Evolutionary conservation across 495 filamentous ascomycete genomes (phyloP).

Genomic region (Penicillium macrosclerotiorum): DNA sequence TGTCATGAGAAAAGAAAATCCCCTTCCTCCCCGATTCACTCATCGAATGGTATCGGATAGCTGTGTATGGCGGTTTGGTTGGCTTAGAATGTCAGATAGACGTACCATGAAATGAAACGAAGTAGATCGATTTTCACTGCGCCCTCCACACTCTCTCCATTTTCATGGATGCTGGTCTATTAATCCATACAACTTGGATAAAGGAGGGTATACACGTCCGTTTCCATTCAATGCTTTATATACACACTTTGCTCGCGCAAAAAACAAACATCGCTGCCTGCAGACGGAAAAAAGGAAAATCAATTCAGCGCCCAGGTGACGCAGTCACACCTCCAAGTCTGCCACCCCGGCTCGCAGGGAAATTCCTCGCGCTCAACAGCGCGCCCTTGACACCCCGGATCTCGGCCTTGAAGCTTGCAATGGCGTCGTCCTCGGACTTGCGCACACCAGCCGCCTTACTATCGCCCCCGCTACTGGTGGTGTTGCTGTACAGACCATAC

Average conservation of each 20-base stretch:
- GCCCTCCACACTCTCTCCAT: no score
- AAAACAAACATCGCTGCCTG: neutral
- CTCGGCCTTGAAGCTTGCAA: constrained; percentile 73
- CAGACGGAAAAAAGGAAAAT: no score
- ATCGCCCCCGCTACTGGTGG: constrained; percentile 23
- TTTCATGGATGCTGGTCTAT: no score
- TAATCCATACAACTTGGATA: neutral
- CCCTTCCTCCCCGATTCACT: constrained; percentile 5
- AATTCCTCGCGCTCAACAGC: constrained; percentile 74
- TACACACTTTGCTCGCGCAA: neutral
- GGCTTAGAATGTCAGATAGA: constrained; percentile 16
- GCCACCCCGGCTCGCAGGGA: constrained; percentile 46
- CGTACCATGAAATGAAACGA: constrained; percentile 8
- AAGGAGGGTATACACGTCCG: neutral
- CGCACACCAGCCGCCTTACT: constrained; percentile 32
- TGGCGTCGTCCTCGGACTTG: constrained; percentile 69
- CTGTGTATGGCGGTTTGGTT: neutral
- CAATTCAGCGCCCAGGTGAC: constrained; percentile 18
- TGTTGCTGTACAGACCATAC: constrained; percentile 33
- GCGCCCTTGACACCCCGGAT: constrained; percentile 93
- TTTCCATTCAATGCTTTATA: neutral
- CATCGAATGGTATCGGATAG: neutral
- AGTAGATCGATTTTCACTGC: constrained; percentile 7
- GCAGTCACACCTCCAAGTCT: constrained; percentile 24
- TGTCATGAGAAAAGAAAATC: constrained; percentile 22